A percentile compares a stretch with the other conserved stretches of the same genome.
Evolutionary conservation across 129 eudicot species (phyloP).

Genomic region (Calendula officinalis): DNA sequence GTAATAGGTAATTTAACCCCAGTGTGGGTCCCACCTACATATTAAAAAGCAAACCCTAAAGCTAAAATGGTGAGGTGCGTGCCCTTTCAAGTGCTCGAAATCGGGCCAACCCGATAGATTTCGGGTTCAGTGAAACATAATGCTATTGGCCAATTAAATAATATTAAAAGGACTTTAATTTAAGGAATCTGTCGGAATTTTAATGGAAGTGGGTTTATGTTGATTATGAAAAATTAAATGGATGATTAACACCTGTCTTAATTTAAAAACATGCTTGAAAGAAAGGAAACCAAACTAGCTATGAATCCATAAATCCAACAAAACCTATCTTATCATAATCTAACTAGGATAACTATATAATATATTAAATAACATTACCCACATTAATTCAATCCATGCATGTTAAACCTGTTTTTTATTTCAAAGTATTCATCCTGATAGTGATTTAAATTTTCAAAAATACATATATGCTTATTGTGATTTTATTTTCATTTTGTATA

Average conservation of each 20-base stretch:
- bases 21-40: slow-evolving; percentile 16
- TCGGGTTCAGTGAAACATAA: slow-evolving; percentile 47
- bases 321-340: slow-evolving; percentile 8
- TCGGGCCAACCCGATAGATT: slow-evolving; percentile 30
- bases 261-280: slow-evolving; percentile 36
- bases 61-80: slow-evolving; percentile 28
- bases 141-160: slow-evolving; percentile 26
- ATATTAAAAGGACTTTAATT: slow-evolving; percentile 17
- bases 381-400: slow-evolving; percentile 25
- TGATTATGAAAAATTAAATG: slow-evolving; percentile 12
- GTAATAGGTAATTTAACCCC: background rate
- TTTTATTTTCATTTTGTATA: no score
- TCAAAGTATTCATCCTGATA: no score
- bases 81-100: slow-evolving; percentile 37
- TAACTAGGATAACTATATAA: background rate
- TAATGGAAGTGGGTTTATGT: slow-evolving; percentile 25
- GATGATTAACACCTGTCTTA: slow-evolving; percentile 38
- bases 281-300: slow-evolving; percentile 28
- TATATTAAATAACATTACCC: background rate
- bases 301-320: slow-evolving; percentile 34
- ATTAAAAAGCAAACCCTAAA: slow-evolving; percentile 24
- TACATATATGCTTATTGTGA: no score
- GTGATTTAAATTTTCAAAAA: no score
- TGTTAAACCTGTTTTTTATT: background rate
- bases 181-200: slow-evolving; percentile 40